Evolutionary conservation across 257 asterid species (phyloP).

Genomic region (Eustoma russellianum): DNA sequence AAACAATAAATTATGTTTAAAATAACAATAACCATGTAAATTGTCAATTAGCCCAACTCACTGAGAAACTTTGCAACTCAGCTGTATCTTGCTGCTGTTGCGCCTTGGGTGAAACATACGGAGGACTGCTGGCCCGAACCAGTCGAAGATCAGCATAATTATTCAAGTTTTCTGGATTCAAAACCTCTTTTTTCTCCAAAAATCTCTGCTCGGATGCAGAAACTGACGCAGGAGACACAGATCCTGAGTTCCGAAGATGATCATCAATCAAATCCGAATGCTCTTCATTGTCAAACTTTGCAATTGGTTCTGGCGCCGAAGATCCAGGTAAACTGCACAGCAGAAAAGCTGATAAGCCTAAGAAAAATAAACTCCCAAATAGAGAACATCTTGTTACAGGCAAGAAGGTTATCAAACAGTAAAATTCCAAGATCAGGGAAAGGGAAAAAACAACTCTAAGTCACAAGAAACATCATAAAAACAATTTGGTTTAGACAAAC

Average conservation of each 20-base stretch:
- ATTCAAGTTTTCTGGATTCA: conserved; percentile 42
- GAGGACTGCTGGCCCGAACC: conserved; percentile 45
- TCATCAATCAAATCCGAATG: conserved; percentile 46
- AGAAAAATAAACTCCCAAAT: too few relatives aligned
- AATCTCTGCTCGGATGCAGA: conserved; percentile 35
- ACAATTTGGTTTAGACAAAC: too few relatives aligned
- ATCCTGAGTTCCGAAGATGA: conserved; percentile 44
- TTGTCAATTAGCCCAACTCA: conserved; percentile 25
- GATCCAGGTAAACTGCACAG: conserved; percentile 43
- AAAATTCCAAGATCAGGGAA: too few relatives aligned
- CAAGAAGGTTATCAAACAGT: background rate
- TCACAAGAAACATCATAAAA: too few relatives aligned
- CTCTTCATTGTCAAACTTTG: conserved; percentile 41
- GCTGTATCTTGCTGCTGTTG: conserved; percentile 59
- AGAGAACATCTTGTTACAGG: background rate
- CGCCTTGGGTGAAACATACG: conserved; percentile 49
- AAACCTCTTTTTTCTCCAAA: conserved; percentile 39
- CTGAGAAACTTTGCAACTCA: conserved; percentile 66
- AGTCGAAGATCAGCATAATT: conserved; percentile 56
- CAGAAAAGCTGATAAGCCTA: conserved; percentile 12
- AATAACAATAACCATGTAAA: conserved; percentile 9
- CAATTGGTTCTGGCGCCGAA: conserved; percentile 46
- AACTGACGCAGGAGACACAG: conserved; percentile 58
- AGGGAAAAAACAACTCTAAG: too few relatives aligned
- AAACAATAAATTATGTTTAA: background rate